Evolutionary conservation across 768 basidiomycete species (phyloP).

Genomic region (Auriscalpium orientale): DNA sequence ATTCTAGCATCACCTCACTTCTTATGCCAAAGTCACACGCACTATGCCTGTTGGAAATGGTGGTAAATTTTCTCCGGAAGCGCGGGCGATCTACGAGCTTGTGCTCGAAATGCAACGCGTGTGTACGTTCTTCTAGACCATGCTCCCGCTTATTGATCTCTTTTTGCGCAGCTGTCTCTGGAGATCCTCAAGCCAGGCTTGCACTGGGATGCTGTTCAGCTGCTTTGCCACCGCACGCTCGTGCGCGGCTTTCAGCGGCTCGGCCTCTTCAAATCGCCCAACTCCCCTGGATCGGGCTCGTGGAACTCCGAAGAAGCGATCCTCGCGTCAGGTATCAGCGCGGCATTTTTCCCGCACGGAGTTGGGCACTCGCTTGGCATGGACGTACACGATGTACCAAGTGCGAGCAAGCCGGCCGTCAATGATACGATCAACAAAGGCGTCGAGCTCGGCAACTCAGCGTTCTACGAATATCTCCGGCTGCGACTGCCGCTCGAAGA

Average conservation of each 20-base stretch:
- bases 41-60: conserved; percentile 93
- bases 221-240: conserved; percentile 76
- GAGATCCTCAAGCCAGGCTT: conserved; percentile 63
- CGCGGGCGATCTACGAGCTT: conserved; percentile 75
- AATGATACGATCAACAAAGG: conserved; percentile 42
- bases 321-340: conserved; percentile 64
- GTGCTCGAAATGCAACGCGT: conserved; percentile 90
- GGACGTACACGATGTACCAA: conserved; percentile 91
- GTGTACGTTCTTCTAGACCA: conserved; percentile 12
- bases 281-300: conserved; percentile 39
- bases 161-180: conserved; percentile 52
- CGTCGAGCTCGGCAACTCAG: conserved; percentile 35
- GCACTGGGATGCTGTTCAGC: conserved; percentile 87
- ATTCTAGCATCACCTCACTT: conserved; percentile 22
- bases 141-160: neutral
- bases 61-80: conserved; percentile 79
- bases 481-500: conserved; percentile 63
- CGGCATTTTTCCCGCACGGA: conserved; percentile 94
- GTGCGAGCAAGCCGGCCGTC: conserved; percentile 62
- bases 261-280: conserved; percentile 71
- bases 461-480: conserved; percentile 75
- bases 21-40: conserved; percentile 38
- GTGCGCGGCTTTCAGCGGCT: conserved; percentile 74
- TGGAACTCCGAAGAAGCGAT: conserved; percentile 63
- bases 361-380: conserved; percentile 86